These are phyloP conservation scores for Vitis amurensis DNA, from an alignment of 164 flowering plant species.

Conservation along the genomic window DNA sequence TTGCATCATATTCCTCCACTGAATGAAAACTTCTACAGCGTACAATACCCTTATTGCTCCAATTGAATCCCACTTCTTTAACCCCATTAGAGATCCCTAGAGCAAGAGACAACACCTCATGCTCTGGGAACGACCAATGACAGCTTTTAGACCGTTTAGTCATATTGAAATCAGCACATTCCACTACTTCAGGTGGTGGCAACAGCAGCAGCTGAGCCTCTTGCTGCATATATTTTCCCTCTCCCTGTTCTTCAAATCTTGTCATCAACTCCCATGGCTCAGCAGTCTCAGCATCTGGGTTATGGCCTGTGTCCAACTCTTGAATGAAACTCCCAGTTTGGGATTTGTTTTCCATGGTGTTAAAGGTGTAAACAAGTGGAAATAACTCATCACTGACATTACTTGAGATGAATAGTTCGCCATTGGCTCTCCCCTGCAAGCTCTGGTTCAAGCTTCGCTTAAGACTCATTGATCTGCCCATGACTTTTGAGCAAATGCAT, in stretches of 20 bases:
- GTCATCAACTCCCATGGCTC: background rate
- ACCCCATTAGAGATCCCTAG: background rate
- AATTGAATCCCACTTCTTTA: background rate
- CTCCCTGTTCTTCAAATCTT: background rate
- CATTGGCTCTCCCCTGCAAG: background rate
- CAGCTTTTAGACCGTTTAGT: constrained; percentile 12
- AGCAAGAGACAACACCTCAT: background rate
- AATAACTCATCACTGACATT: constrained; percentile 2
- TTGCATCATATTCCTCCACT: constrained; percentile 31
- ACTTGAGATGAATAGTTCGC: background rate
- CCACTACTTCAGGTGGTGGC: background rate
- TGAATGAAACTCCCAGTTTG: background rate
- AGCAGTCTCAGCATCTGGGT: background rate
- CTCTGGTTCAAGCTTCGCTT: constrained; percentile 2
- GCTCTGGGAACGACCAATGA: constrained; percentile 4
- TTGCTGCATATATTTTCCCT: background rate
- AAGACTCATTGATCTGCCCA: constrained; percentile 8
- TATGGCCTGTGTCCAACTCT: background rate
- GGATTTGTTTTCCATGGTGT: background rate
- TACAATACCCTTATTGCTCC: background rate
- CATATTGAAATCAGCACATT: background rate
- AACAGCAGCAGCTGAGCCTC: background rate
- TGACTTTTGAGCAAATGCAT: constrained; percentile 17
- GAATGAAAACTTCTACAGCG: constrained; percentile 32
- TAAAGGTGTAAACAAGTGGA: constrained; percentile 4